Evolutionary conservation across 192 early-diverging fungal species (phyloP), one percentile per base, ranked within the genome.

Genomic region (Podila horticola): DNA sequence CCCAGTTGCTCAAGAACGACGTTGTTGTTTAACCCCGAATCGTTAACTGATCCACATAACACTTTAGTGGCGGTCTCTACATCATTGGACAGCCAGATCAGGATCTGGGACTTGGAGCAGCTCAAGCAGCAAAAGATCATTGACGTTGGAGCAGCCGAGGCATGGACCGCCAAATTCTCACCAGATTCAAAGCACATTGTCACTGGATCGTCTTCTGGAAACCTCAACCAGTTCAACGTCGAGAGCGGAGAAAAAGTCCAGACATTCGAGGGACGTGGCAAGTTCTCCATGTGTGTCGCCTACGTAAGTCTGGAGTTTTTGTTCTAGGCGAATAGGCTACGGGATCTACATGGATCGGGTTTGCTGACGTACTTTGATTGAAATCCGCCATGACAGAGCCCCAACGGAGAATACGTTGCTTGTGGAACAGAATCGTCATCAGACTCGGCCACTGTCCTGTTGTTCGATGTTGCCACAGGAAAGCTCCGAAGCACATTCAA

Each of bases 261-360:
- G 22, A 79, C 84, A 0, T 86, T 95, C 30, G 86, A 91, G 34
- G 94, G 92, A 13, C 83, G 88, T 33, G 90, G 90, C 29, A 93
- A 94, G 67, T 96, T 95, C 67, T 81, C 93, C n/a, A 92, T 95
- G 90, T 89, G 87, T 58, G 81, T 93, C 31, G 94, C 94, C 28
- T 95, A 92, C 82, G 91, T 93, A 86, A 83, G 87, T 79, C 22
- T 31, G 45, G 30, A 13, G 22, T 67, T 30, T 67, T 33, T 67
- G 22, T 52, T 12, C 38, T 5, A 49, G 7, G 61, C 60, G 31
- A 20, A 24, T 52, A 9, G 34, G 26, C 10, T n/a, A 1, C 59
- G 0, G 59, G 15, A 61, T 45, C 41, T 15, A 45, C 0, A 45
- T 45, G 15, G 12, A 45, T 45, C 41, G 41, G 4, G 3, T 15